Evolutionary conservation across 2,329 filamentous ascomycete genomes (phyloP).

Genomic region (Cadophora sp.): DNA sequence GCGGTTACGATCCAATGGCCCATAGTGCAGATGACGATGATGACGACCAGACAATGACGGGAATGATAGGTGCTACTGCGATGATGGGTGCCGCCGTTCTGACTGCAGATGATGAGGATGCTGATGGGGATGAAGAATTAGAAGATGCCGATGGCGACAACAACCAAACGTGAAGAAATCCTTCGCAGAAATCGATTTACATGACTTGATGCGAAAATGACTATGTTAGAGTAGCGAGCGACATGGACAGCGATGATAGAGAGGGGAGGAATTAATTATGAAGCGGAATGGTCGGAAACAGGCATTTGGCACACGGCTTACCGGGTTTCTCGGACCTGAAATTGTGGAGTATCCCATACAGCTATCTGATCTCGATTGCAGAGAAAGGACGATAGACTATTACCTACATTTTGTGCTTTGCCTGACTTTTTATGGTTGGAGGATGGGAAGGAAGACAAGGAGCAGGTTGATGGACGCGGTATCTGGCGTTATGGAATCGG

Average conservation of each 20-base stretch:
- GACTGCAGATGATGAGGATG: slow-evolving; percentile 35
- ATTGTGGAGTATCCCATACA: slow-evolving; percentile 6
- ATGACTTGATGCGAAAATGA: not conserved
- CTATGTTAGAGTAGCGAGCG: not conserved
- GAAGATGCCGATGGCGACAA: slow-evolving; percentile 21
- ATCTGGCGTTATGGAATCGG: not conserved
- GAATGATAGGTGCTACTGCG: slow-evolving; percentile 36
- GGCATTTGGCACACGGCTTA: not conserved
- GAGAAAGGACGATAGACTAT: slow-evolving; percentile 6
- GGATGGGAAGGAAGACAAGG: not conserved
- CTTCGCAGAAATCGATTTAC: too few species aligned
- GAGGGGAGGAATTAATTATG: not conserved
- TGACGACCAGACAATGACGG: slow-evolving; percentile 59
- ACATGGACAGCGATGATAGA: not conserved
- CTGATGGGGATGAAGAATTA: slow-evolving; percentile 31
- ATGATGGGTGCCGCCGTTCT: slow-evolving; percentile 33
- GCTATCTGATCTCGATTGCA: slow-evolving; percentile 4
- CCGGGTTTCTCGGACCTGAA: not conserved
- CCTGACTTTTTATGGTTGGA: not conserved
- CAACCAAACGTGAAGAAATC: not conserved
- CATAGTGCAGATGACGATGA: slow-evolving; percentile 84
- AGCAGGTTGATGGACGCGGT: not conserved
- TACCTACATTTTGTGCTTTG: slow-evolving; percentile 8
- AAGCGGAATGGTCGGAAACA: not conserved
- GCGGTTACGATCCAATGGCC: slow-evolving; percentile 64